A percentile compares a stretch with the other conserved stretches of the same genome.
Evolutionary conservation across 768 basidiomycete genomes (phyloP).

Genomic region (Panaeolus cyanescens): DNA sequence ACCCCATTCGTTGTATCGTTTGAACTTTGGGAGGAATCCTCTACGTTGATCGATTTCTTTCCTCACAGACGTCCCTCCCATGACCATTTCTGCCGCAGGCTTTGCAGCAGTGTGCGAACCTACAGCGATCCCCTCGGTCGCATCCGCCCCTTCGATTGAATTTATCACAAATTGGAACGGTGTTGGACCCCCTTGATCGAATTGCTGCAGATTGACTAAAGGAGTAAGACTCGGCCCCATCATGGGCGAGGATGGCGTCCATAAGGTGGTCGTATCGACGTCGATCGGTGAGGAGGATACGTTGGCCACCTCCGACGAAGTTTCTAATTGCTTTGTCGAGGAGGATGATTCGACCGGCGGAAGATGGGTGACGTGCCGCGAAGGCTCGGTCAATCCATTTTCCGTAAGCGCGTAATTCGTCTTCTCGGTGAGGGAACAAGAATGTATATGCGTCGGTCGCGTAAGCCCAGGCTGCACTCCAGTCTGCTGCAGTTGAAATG

Average conservation of each 20-base stretch:
- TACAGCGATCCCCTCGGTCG: not conserved
- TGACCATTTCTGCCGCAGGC: not conserved
- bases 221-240: conserved; percentile 7
- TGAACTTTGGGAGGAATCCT: conserved; percentile 5
- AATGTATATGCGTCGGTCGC: conserved; percentile 16
- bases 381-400: conserved; percentile 24
- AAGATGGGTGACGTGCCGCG: not conserved
- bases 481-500: conserved; percentile 11
- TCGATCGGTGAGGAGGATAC: conserved; percentile 20
- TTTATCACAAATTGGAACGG: conserved; percentile 13
- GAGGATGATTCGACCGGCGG: conserved; percentile 23
- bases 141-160: conserved; percentile 22
- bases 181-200: no score
- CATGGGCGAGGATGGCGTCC: conserved; percentile 10
- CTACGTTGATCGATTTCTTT: not conserved
- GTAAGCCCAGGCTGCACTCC: conserved; percentile 22
- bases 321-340: conserved; percentile 30
- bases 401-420: conserved; percentile 24
- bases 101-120: conserved; percentile 25
- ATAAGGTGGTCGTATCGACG: conserved; percentile 5
- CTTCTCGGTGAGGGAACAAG: conserved; percentile 21
- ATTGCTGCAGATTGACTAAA: no score
- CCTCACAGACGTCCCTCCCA: not conserved
- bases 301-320: conserved; percentile 17
- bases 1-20: conserved; percentile 17